These are phyloP conservation scores for Phytophthora brassicae DNA, from an alignment of 352 stramenopile species.

Conservation along the genomic window DNA sequence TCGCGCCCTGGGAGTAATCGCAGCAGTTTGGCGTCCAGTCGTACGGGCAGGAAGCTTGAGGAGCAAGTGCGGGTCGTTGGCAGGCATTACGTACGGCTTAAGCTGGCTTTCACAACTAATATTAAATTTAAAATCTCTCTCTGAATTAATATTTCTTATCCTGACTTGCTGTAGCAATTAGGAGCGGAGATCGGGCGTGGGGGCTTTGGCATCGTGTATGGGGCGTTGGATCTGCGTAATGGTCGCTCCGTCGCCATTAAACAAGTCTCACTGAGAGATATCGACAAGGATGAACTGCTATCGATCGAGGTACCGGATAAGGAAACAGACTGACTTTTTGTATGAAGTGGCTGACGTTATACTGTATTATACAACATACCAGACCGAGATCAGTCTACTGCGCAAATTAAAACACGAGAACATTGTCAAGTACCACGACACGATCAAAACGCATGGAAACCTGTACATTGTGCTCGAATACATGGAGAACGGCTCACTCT, in stretches of 20 bases:
- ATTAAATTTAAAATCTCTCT: too few species aligned
- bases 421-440: constrained; percentile 96
- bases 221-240: constrained; percentile 84
- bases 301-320: constrained; percentile 66
- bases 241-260: constrained; percentile 87
- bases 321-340: neutral
- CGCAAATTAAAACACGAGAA: constrained; percentile 94
- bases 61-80: constrained; percentile 72
- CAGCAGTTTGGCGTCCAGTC: constrained; percentile 25
- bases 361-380: constrained; percentile 5
- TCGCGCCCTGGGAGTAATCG: constrained; percentile 13
- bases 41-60: constrained; percentile 34
- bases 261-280: constrained; percentile 80
- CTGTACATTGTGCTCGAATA: constrained; percentile 91
- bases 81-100: constrained; percentile 63
- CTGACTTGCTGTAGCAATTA: constrained; percentile 72
- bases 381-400: constrained; percentile 92
- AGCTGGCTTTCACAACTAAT: too few species aligned
- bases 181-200: constrained; percentile 90
- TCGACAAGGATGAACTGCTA: constrained; percentile 82
- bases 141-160: constrained; percentile 3
- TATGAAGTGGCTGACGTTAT: neutral
- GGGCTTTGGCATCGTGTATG: constrained; percentile 90
- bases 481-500: constrained; percentile 94
- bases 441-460: constrained; percentile 84